These are phyloP conservation scores for Daldinia loculata DNA, from an alignment of 495 filamentous ascomycete genomes.

Conservation along the genomic window DNA sequence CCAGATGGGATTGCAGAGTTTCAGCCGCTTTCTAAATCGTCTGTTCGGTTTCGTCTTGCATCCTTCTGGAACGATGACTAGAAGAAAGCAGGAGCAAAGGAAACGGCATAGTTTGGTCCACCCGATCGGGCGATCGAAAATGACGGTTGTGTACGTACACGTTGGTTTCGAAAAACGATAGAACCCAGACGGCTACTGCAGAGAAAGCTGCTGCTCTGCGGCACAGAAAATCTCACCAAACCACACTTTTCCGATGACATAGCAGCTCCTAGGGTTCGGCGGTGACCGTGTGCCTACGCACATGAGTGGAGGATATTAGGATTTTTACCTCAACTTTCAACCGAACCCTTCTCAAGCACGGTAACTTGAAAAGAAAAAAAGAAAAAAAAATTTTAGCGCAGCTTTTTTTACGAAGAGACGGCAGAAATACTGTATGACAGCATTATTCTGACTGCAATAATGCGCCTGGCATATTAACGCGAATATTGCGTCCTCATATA, in stretches of 20 bases:
- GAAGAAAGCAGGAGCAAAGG: conserved; percentile 2
- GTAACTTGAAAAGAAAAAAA: conserved; percentile 4
- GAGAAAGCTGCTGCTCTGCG: conserved; percentile 26
- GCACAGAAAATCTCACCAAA: conserved; percentile 34
- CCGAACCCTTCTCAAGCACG: conserved; percentile 10
- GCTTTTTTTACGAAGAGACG: not conserved
- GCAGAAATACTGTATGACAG: not conserved
- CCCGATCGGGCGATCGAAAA: conserved; percentile 28
- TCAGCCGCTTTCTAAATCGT: conserved; percentile 30
- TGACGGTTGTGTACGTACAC: conserved; percentile 14
- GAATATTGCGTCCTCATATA: not conserved
- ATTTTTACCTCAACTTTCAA: conserved; percentile 2
- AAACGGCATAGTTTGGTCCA: conserved; percentile 20
- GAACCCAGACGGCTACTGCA: conserved; percentile 23
- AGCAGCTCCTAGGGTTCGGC: conserved; percentile 2
- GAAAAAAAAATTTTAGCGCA: not conserved
- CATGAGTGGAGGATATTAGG: not conserved
- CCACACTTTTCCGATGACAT: conserved; percentile 32
- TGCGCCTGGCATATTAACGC: conserved; percentile 14
- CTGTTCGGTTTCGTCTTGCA: conserved; percentile 22
- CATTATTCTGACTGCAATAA: not conserved
- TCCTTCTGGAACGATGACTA: conserved; percentile 25
- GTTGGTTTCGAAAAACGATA: conserved; percentile 24
- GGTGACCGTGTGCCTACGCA: conserved; percentile 7
- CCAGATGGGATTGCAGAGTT: conserved; percentile 18